phyloP scores from a whole-genome alignment of 257 asterid genomes.

The Solanum clarkiae region DNA sequence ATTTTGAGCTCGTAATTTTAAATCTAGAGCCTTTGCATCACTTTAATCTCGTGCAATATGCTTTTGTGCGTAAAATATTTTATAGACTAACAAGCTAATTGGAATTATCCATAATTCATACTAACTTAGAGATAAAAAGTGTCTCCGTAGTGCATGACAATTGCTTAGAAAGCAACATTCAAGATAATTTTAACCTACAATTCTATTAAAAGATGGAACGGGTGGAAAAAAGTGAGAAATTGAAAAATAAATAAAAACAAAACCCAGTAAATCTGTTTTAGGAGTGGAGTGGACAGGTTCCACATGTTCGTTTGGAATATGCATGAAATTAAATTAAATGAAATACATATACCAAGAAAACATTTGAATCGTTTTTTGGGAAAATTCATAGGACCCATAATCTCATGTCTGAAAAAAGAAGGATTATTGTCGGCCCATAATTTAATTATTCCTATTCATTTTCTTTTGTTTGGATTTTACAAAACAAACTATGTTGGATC shows the following conservation, averaged over 20 bases:
- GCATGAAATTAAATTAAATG: neutral
- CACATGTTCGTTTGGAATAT: neutral
- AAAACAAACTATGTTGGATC: slow-evolving; percentile 20
- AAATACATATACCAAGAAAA: neutral
- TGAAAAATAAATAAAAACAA: neutral
- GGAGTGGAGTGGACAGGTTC: neutral
- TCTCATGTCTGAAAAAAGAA: slow-evolving; percentile 13
- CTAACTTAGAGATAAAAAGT: neutral
- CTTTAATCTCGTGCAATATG: neutral
- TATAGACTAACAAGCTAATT: neutral
- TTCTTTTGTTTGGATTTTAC: neutral
- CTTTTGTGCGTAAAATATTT: neutral
- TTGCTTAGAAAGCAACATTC: neutral
- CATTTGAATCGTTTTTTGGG: slow-evolving; percentile 14
- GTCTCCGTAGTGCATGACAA: neutral
- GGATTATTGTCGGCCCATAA: slow-evolving; percentile 20
- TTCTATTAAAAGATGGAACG: neutral
- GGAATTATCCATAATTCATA: neutral
- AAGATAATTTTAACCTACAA: neutral
- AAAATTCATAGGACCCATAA: slow-evolving; percentile 28
- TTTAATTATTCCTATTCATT: neutral
- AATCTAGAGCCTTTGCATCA: neutral
- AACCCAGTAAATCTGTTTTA: neutral
- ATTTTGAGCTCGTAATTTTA: neutral
- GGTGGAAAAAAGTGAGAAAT: neutral